Base-by-base conservation (phyloP, 805 yeast species). In the Schwanniomyces occidentalis region DNA sequence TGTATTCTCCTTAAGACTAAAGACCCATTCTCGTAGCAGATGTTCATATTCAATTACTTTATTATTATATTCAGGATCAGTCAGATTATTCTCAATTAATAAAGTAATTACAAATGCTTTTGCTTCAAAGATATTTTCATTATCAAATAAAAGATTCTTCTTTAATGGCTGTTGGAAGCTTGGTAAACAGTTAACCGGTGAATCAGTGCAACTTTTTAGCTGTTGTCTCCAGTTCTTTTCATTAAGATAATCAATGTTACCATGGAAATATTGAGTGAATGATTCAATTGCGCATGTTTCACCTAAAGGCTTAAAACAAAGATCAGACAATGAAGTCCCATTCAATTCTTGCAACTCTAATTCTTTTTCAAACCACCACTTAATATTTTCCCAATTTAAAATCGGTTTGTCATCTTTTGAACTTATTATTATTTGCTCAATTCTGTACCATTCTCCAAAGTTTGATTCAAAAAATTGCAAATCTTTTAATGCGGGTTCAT, bases 351-450 rank as follows among this genome's bases (percentile, higher is more conserved):
- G 50, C 38, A 57, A 28, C 65, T 81, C 75, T 4, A 52, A 38
- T 56, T 91, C 98, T 16, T 79, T 80, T n/a, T 73, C 77, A 49
- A 83, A 82, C 95, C 96, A 89, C 98, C 98, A 91, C 42, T 78
- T 54, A 14, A 90, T 52, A 2, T 80, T 78, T 0, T 77, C 80
- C 70, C 87, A 86, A 20, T 73, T 71, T 17, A 75, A 50, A 21
- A 91, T 63, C 0, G 91, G 82, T 14, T 41, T 31, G 0, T 86
- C 87, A 3, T 85, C 69, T 14, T 78, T 78, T 17, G 53, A 51
- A 41, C 63, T 61, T 5, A 91, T 65, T 44, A 86, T 85, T 0
- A 87, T 63, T 59, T 91, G 98, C 50, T 88, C 91, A 4, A 87
- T 78, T 48, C 97, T 71, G 63, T 84, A 93, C 66, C 93, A 91